Base-by-base conservation (phyloP, 1,284 basidiomycete genomes). In the Cerioporus squamosus region DNA sequence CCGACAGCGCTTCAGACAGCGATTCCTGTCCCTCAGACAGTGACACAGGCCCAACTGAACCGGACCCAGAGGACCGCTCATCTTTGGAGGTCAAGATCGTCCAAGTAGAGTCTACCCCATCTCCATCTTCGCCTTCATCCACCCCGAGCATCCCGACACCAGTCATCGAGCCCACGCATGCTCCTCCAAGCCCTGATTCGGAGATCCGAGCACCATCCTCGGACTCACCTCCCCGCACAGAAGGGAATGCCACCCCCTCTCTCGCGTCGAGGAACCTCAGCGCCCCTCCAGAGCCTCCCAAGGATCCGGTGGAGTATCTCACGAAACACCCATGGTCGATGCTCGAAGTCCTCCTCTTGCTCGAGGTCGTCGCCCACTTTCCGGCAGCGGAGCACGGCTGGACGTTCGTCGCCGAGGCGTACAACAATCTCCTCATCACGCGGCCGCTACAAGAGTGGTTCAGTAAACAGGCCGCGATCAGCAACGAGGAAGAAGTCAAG, bases 351-450 rank as follows among this genome's bases (percentile, higher is more conserved):
- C 53, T 63, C 29, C 57, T 63, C 31, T 56, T 67, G 22, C 59
- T 67, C 15, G 63, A 67, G 40, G 51, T 67, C 26, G 53, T 59
- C 22, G 53, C 66, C 5, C 61, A 67, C 39, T 67, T 62, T 29
- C 61, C 63, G 9, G 63, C 66, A 22, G 54, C 57, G 0, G 60
- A 63, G 31, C 54, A 63, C 44, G 60, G 61, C 1, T 67, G 66
- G 66, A 42, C 26, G 12, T 61, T 60, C 49, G 55, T 67, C 56
- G 47, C 66, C 2, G 63, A 67, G 38, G 63, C 59, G 33, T 67
- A 67, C 58, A 65, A 65, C 55, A 63, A 65, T 31, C 55, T 65
- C 46, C 59, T 66, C 44, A 66, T 64, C 55, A 60, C 58, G 8
- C 58, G 57, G 22, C 61, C 61, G 14, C 47, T 65, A 15, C 64